A percentile compares a stretch with the other conserved stretches of the same genome.
These are phyloP conservation scores for Flaveria ramosissima DNA, from an alignment of 129 eudicot genomes.

Conservation along the genomic window DNA sequence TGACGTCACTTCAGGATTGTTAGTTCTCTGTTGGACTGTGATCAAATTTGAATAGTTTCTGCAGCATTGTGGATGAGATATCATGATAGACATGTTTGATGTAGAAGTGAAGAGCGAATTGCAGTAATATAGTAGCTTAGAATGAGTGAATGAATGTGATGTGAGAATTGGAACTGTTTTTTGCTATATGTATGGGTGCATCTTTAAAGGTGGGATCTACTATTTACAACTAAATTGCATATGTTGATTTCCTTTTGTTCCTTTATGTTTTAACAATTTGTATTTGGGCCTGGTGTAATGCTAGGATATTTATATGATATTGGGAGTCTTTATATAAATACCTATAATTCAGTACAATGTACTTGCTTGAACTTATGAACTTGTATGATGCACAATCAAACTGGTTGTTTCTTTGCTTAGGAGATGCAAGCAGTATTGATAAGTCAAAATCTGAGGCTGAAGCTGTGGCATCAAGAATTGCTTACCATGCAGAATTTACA, in stretches of 20 bases:
- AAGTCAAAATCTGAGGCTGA: slow-evolving; percentile 55
- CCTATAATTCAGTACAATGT: background rate
- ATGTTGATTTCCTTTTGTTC: background rate
- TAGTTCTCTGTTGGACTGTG: background rate
- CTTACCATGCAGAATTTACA: slow-evolving; percentile 82
- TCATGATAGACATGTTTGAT: too few species aligned
- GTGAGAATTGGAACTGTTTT: background rate
- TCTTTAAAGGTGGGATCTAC: background rate
- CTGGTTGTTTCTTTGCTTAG: slow-evolving; percentile 36
- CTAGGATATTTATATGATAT: background rate
- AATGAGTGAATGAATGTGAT: background rate
- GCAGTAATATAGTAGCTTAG: background rate
- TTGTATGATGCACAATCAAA: slow-evolving; percentile 12
- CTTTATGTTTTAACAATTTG: background rate
- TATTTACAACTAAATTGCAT: background rate
- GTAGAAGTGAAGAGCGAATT: background rate
- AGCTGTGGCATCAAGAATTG: slow-evolving; percentile 71
- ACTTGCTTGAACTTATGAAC: background rate
- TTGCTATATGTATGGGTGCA: too few species aligned
- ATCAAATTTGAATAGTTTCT: background rate
- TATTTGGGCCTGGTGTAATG: background rate
- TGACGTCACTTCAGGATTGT: background rate
- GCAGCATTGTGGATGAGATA: background rate
- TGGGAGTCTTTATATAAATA: background rate
- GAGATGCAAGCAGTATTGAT: slow-evolving; percentile 34